These are phyloP conservation scores for Starmerella bacillaris DNA, from an alignment of 805 yeast species.

Conservation along the genomic window DNA sequence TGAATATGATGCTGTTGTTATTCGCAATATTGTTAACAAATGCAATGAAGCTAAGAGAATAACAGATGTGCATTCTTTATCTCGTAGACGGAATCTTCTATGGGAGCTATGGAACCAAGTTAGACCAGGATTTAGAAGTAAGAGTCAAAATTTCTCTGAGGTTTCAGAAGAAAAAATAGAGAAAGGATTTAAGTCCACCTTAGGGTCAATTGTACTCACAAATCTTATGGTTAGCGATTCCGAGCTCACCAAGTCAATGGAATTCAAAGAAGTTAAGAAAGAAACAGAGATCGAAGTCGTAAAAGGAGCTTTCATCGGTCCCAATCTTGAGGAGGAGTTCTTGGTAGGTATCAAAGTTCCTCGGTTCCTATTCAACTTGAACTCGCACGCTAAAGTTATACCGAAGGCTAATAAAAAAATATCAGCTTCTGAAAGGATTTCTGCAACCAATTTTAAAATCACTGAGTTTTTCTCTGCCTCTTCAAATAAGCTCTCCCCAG, in stretches of 20 bases:
- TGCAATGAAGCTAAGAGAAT: neutral
- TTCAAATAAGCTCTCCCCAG: too few species aligned
- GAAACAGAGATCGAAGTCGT: slow-evolving; percentile 1
- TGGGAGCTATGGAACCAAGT: slow-evolving; percentile 2
- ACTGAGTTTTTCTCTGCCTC: slow-evolving; percentile 1
- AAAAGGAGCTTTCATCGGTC: neutral
- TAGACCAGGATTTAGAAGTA: neutral
- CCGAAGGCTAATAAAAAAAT: neutral
- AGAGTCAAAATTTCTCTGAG: neutral
- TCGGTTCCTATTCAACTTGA: neutral
- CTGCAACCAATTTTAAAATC: neutral
- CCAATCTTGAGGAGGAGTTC: neutral
- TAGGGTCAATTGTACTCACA: slow-evolving; percentile 1
- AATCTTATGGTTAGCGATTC: neutral
- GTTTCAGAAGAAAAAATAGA: neutral
- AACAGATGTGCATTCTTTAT: neutral
- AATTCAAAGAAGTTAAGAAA: slow-evolving; percentile 1
- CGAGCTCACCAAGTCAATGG: neutral
- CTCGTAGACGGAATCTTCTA: neutral
- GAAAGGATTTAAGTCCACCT: neutral
- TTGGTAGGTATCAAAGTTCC: slow-evolving; percentile 1
- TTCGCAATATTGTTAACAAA: neutral
- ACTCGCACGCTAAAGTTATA: neutral
- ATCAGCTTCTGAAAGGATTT: neutral
- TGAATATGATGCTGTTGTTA: neutral